Percentiles rank a stretch among this genome's conserved stretches.
phyloP scores from a whole-genome alignment of 2,329 filamentous ascomycete genomes.

The Verruconis gallopava region DNA sequence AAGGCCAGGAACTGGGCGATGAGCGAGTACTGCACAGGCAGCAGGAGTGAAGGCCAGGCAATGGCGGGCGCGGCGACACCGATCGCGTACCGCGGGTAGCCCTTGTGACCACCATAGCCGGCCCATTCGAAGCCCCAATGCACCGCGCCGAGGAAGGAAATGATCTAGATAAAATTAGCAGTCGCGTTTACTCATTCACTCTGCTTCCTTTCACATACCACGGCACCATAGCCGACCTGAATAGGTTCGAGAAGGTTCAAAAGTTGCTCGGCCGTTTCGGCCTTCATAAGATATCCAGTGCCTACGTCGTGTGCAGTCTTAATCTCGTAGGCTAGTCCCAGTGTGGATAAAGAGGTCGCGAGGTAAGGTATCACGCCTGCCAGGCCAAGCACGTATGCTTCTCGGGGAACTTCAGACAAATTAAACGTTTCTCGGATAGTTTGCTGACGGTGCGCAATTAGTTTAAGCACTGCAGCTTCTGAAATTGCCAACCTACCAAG shows the following conservation, averaged over 20 bases:
- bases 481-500: conserved; percentile 16
- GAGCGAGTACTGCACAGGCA: conserved; percentile 74
- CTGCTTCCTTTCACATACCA: conserved; percentile 49
- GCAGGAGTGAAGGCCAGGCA: conserved; percentile 79
- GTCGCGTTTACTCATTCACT: too few species aligned
- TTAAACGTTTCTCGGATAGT: conserved; percentile 38
- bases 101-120: conserved; percentile 50
- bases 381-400: conserved; percentile 37
- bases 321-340: conserved; percentile 72
- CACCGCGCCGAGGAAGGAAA: conserved; percentile 85
- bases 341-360: conserved; percentile 67
- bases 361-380: conserved; percentile 52
- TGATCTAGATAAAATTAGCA: conserved; percentile 43
- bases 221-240: conserved; percentile 81
- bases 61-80: conserved; percentile 67
- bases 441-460: too few species aligned
- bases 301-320: conserved; percentile 53
- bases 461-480: too few species aligned
- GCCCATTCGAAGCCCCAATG: conserved; percentile 90
- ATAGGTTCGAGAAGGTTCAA: conserved; percentile 70
- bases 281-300: conserved; percentile 50
- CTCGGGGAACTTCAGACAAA: conserved; percentile 30
- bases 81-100: conserved; percentile 70
- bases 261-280: conserved; percentile 57
- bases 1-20: conserved; percentile 80